Evolutionary conservation across 176 grass and related monocot genomes (phyloP), one percentile per base, ranked within the genome.

Genomic region (Musa acuminata): DNA sequence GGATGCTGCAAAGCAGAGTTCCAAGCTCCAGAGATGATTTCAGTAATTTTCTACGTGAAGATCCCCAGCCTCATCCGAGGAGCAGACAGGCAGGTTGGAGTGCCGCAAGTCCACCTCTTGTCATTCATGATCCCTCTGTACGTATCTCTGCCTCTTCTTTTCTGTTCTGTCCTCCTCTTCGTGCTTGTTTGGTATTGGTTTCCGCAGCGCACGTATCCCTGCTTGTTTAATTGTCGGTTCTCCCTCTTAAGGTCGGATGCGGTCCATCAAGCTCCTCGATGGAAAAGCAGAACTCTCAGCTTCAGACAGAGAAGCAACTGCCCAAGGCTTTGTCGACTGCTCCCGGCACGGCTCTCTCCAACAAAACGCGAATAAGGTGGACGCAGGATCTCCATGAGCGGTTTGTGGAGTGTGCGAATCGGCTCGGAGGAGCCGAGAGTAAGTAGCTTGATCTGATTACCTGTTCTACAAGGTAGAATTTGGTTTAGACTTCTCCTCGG

Each of bases 361-460:
- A 84, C 72, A 96, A 93, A 85, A 88, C 81, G 55, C 64, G 93
- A 63, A 96, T 96, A 64, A 77, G 93, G 79, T 96, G 93, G 93
- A 96, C 89, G 10, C 89, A 84, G 66, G 90, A 92, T 67, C 93
- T 96, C 75, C 93, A 96, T 59, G 85, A 92, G 71, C 83, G 73
- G 50, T 96, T 93, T 54, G 87, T 96, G 13, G 83, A 90, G 26
- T 92, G 93, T 43, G 87, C 92, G 17, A 92, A 86, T 72, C 72
- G 85, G 70, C 85, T 96, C 54, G 90, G 93, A 52, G 90, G 93
- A 63, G 87, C 93, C 13, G 90, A 93, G 60, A 96, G 93, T 96
- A 60, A 80, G 84, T 23, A 49, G 52, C 3, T 20, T 23, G 19
- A 60, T 23, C 65, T 64, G 1, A 12, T 29, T 73, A 11, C 11